Percentiles rank a stretch among this genome's conserved stretches.
phyloP scores from a whole-genome alignment of 2,329 filamentous ascomycete species.

The Colletotrichum navitas region DNA sequence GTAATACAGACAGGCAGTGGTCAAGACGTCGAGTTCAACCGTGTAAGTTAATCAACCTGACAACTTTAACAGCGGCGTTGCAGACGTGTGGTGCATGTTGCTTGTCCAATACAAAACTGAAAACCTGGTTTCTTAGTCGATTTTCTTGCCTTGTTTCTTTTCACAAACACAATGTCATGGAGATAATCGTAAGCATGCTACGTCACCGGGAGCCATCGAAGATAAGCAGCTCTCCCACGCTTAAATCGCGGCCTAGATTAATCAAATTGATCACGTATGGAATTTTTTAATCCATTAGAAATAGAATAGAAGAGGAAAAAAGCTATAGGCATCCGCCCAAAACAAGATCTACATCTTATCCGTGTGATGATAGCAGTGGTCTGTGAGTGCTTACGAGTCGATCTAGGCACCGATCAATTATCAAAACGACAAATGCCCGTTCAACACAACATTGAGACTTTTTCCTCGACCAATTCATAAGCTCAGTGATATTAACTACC shows the following conservation, averaged over 20 bases:
- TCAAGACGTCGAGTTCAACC: background rate
- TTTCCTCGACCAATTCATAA: no score
- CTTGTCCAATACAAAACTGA: background rate
- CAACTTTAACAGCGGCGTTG: background rate
- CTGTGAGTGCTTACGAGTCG: constrained; percentile 7
- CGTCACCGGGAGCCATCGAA: background rate
- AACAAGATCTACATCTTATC: background rate
- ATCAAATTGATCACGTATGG: background rate
- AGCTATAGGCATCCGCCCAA: background rate
- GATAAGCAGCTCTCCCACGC: no score
- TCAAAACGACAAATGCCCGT: no score
- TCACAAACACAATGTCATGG: no score
- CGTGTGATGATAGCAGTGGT: background rate
- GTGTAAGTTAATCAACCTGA: background rate
- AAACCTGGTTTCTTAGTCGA: background rate
- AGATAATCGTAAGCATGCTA: no score
- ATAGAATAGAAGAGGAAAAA: background rate
- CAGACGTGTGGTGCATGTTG: background rate
- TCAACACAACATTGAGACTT: no score
- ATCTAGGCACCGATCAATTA: background rate
- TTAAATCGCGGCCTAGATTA: background rate
- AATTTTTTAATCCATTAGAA: background rate
- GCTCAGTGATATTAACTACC: background rate
- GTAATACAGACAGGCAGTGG: background rate
- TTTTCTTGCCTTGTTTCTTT: background rate